Conservation (phyloP, 2,329 filamentous ascomycete genomes). For the Periconia digitata region DNA sequence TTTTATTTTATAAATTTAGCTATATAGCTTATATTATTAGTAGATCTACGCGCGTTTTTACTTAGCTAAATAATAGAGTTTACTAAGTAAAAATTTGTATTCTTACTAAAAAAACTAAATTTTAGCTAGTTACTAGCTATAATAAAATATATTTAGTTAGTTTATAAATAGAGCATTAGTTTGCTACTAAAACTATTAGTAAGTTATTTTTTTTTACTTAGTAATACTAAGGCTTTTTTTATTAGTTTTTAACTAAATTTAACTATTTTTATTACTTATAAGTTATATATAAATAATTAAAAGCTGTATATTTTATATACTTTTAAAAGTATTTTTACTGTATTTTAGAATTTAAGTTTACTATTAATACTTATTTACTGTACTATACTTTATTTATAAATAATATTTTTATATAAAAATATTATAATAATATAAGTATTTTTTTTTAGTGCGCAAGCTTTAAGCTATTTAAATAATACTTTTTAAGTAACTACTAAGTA, state of each 20-base stretch:
- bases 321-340: background rate
- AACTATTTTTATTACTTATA: background rate
- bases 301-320: background rate
- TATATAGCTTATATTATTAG: background rate
- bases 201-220: background rate
- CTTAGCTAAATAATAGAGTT: background rate
- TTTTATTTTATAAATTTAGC: background rate
- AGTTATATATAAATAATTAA: background rate
- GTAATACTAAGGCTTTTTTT: background rate
- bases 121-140: background rate
- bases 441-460: too few relatives aligned
- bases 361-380: too few relatives aligned
- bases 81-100: background rate
- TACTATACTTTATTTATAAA: too few relatives aligned
- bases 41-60: background rate
- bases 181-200: background rate
- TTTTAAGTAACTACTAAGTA: too few relatives aligned
- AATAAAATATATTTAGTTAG: background rate
- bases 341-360: too few relatives aligned
- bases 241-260: too few relatives aligned
- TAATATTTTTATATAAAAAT: too few relatives aligned
- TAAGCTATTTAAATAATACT: too few relatives aligned
- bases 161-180: background rate
- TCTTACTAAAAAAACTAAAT: background rate
- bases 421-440: background rate